These are phyloP conservation scores for Deinandra increscens DNA, from an alignment of 129 eudicot species.

Conservation along the genomic window DNA sequence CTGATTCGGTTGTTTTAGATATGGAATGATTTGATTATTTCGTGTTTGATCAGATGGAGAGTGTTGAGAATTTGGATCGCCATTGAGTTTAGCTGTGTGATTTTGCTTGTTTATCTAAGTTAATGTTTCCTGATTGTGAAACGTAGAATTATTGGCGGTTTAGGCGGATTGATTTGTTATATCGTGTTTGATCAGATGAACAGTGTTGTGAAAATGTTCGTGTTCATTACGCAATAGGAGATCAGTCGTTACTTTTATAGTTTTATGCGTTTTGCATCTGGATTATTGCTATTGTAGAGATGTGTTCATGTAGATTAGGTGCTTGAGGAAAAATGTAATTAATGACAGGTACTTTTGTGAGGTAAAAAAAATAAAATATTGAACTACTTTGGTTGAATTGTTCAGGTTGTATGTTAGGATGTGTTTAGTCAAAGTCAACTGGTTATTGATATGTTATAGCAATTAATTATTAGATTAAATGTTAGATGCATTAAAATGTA, in stretches of 20 bases:
- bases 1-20: slow-evolving; percentile 1
- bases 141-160: too few species aligned
- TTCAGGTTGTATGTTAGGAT: slow-evolving; percentile 25
- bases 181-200: too few species aligned
- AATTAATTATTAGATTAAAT: neutral
- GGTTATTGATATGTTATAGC: slow-evolving; percentile 14
- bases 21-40: neutral
- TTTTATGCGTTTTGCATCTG: neutral
- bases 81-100: too few species aligned
- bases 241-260: neutral
- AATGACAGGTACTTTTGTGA: neutral
- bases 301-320: slow-evolving; percentile 15
- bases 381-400: slow-evolving; percentile 12
- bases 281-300: neutral
- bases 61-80: too few species aligned
- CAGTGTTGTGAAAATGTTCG: too few species aligned
- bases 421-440: slow-evolving; percentile 31
- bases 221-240: slow-evolving; percentile 1
- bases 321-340: neutral
- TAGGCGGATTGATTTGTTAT: too few species aligned
- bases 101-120: too few species aligned
- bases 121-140: too few species aligned
- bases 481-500: slow-evolving; percentile 9
- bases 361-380: slow-evolving; percentile 1
- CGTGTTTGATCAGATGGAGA: too few species aligned